Evolutionary conservation across 2,329 filamentous ascomycete genomes (phyloP), one percentile per base, ranked within the genome.

Genomic region (Aureobasidium sp.): DNA sequence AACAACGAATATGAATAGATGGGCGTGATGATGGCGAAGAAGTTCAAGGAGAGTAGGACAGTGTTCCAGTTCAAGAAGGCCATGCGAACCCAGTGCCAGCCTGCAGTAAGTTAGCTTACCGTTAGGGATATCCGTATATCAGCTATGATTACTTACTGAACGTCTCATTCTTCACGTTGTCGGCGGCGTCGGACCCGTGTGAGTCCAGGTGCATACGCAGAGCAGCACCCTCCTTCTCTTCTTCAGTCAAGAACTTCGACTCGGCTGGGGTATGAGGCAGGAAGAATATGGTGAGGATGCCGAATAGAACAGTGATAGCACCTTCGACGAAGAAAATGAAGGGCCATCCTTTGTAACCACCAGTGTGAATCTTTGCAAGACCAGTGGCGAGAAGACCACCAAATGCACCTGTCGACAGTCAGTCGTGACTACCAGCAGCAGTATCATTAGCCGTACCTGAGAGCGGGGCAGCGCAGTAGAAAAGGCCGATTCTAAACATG

Each of bases 281-380:
- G 61, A 77, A 77, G 67, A 83, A 82, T 70, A 78, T 87, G 2
- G 82, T 79, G 3, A 83, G 67, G 5, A 81, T 68, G 0, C 82
- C 81, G 1, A 84, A 77, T 6, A 82, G 60, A 3, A 87, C 71
- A 9, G 81, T 83, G 0, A 86, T 84, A 2, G 83, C 70, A 6
- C 85, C 85, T 71, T 88, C 84, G 22, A 74, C 70, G 65, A 72
- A 70, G 67, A 71, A 75, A 48, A 70, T 70, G 64, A 70, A 75
- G 0, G 72, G 73, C 76, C 76, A 78, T 49, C 70, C 70, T 42
- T 72, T 67, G 65, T 78, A 78, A 0, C 69, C 70, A 1, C 69
- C 66, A 47, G 70, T 71, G 27, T 72, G 62, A 20, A 78, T 78
- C 61, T 72, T 67, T 0, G 74, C 75, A 34, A 79, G 67, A 15